A percentile compares a stretch with the other conserved stretches of the same genome.
Evolutionary conservation across 192 early-diverging fungal species (phyloP).

Genomic region (Obelidium mucronatum): DNA sequence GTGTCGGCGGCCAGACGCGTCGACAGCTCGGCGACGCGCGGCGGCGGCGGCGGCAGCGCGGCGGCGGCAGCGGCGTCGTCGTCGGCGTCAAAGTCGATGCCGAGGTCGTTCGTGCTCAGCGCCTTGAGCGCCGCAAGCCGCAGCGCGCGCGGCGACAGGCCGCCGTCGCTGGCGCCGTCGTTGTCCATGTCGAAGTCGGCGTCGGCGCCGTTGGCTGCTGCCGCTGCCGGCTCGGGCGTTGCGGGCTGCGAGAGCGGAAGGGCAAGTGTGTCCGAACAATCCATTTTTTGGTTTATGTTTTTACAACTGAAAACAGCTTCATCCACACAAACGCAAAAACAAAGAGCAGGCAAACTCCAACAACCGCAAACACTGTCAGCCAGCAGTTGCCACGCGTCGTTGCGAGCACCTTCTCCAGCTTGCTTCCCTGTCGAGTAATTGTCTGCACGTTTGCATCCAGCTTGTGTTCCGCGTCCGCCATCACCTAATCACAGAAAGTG

Average conservation of each 20-base stretch:
- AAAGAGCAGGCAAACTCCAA: conserved; percentile 13
- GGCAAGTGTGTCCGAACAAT: background rate
- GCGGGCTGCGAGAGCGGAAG: background rate
- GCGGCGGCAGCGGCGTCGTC: background rate
- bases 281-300: background rate
- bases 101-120: background rate
- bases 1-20: background rate
- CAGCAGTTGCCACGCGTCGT: conserved; percentile 20
- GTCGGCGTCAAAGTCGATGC: conserved; percentile 1
- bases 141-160: background rate
- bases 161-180: background rate
- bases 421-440: background rate
- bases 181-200: background rate
- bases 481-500: background rate
- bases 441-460: conserved; percentile 8
- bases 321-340: conserved; percentile 23
- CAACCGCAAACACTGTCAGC: background rate
- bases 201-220: background rate
- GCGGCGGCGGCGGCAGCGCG: background rate
- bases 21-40: background rate
- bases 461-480: conserved; percentile 1
- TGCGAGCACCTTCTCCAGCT: background rate
- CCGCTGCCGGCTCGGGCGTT: background rate
- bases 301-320: conserved; percentile 19
- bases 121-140: background rate